Evolutionary conservation across 805 yeast genomes (phyloP).

Genomic region (Metschnikowia lunata): DNA sequence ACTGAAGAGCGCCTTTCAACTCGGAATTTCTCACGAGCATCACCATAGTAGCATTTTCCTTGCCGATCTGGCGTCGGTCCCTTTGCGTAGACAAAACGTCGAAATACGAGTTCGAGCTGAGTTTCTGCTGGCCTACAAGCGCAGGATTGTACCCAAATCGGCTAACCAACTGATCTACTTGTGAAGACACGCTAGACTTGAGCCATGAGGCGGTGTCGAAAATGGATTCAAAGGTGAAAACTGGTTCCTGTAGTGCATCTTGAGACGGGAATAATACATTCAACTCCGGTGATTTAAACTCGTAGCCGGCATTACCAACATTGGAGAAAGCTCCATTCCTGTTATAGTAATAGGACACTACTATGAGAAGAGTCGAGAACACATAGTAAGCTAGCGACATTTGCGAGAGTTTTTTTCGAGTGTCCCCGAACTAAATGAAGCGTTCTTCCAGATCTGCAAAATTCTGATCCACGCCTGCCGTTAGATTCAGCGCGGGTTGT

Average conservation of each 20-base stretch:
- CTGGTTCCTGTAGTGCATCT: background rate
- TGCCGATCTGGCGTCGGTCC: conserved; percentile 40
- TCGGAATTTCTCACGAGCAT: conserved; percentile 88
- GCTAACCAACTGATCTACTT: background rate
- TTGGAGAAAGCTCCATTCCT: too few species aligned
- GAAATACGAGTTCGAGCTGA: conserved; percentile 16
- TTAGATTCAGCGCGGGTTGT: too few species aligned
- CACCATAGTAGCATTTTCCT: conserved; percentile 78
- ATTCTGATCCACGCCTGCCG: too few species aligned
- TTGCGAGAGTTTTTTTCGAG: too few species aligned
- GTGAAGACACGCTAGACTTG: too few species aligned
- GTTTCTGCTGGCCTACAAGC: conserved; percentile 13
- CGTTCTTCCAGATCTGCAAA: too few species aligned
- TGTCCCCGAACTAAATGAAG: too few species aligned
- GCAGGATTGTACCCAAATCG: conserved; percentile 14
- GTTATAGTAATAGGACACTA: background rate
- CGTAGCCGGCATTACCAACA: background rate
- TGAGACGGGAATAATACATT: background rate
- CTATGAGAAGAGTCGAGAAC: background rate
- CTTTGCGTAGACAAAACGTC: conserved; percentile 19
- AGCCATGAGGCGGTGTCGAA: background rate
- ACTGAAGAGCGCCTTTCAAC: conserved; percentile 59
- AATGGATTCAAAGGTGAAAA: background rate
- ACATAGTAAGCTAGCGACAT: background rate
- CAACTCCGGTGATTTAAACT: background rate